Evolutionary conservation across 2,329 filamentous ascomycete species (phyloP).

Genomic region (Chrysoporthe cubensis): DNA sequence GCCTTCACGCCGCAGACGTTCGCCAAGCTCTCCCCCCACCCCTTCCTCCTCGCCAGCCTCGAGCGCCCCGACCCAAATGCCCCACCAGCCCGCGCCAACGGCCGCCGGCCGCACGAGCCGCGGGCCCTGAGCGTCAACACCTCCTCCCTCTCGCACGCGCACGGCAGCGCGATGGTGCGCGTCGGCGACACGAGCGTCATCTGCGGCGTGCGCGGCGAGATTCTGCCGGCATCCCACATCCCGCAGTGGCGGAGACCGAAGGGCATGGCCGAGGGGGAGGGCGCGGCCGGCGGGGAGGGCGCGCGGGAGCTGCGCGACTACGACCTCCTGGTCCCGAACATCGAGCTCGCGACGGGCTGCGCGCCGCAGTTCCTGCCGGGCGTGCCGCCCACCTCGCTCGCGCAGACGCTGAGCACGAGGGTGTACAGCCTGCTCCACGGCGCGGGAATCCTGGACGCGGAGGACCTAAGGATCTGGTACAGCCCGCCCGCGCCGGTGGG

Average conservation of each 20-base stretch:
- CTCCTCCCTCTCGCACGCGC: conserved; percentile 83
- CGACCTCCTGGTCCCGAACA: conserved; percentile 86
- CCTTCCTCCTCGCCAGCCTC: conserved; percentile 89
- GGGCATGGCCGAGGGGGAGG: conserved; percentile 33
- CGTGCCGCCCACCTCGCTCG: conserved; percentile 75
- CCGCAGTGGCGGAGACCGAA: conserved; percentile 59
- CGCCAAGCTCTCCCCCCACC: conserved; percentile 85
- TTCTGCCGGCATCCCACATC: conserved; percentile 75
- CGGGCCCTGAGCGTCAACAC: conserved; percentile 78
- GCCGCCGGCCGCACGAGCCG: conserved; percentile 70
- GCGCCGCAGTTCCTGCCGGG: conserved; percentile 85
- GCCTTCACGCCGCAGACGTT: conserved; percentile 70
- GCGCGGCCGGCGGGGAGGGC: conserved; percentile 32
- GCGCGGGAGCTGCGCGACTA: conserved; percentile 59
- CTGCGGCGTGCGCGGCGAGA: conserved; percentile 86
- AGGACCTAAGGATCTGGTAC: conserved; percentile 76
- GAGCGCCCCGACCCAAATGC: conserved; percentile 48
- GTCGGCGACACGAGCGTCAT: conserved; percentile 93
- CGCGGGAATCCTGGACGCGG: conserved; percentile 66
- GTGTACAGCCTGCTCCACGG: conserved; percentile 77
- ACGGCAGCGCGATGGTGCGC: conserved; percentile 87
- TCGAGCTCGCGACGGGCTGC: conserved; percentile 89
- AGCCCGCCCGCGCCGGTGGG: conserved; percentile 51
- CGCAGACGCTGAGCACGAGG: conserved; percentile 83
- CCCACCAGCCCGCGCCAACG: conserved; percentile 73